Evolutionary conservation across 2,329 filamentous ascomycete species (phyloP), one percentile per base, ranked within the genome.

Genomic region (Karstenula rhodostoma): DNA sequence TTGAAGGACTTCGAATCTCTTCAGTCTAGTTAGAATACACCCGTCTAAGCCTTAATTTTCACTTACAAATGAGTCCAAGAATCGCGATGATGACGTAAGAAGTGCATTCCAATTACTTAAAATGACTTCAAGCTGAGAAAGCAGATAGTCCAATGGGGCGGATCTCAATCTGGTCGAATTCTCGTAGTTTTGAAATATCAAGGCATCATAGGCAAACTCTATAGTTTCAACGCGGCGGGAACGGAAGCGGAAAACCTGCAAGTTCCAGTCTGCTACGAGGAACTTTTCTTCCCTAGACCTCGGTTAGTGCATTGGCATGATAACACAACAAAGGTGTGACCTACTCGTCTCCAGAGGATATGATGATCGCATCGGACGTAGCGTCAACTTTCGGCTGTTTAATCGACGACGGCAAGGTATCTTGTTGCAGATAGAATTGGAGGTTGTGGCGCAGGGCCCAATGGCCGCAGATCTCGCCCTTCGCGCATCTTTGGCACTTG

Each of bases 231-330:
- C 40, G 17, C 35, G 17, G n/a, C 52, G 52, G 13, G 52, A 46
- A 19, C 35, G 52, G 37, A 56, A 56, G 19, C 52, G 52, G 13
- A 56, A 56, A 56, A 43, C 10, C 23, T 46, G 52, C 40, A 56
- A 7, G 32, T 46, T 56, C 35, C 52, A 56, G 44, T 43, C 35
- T 29, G 35, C 35, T 12, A 46, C 17, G 19, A 46, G 40, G 40
- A 46, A 56, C 8, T 4, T 56, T 17, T 43, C 37, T 32, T 32
- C 29, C 29, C 29, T 32, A 9, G 4, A 32, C 7, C 29, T 32
- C 12, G 29, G 8, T 32, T 2, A 32, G 29, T 10, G 29, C 29
- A 10, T 10, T 2, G 29, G 2, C 8, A 32, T 32, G 4, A 32
- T 10, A 10, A 10, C 2, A 32, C 12, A 9, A 10, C 2, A 10